phyloP scores from a whole-genome alignment of 2,329 filamentous ascomycete genomes.

The Paecilomyces sp. region DNA sequence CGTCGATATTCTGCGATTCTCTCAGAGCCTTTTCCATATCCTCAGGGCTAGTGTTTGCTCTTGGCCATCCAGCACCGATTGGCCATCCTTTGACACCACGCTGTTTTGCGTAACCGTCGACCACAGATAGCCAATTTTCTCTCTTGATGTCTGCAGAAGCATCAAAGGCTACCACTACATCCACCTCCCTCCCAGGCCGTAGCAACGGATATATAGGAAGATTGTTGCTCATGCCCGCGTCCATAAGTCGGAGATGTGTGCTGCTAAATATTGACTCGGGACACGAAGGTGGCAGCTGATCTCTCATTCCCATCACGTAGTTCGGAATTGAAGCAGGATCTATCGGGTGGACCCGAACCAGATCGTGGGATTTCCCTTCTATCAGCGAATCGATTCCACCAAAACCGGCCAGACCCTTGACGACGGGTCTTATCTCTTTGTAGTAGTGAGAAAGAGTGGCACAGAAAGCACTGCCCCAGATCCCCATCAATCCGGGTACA shows the following conservation, averaged over 20 bases:
- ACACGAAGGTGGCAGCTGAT: slow-evolving; percentile 65
- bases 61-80: slow-evolving; percentile 88
- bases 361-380: slow-evolving; percentile 70
- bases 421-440: slow-evolving; percentile 77
- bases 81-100: slow-evolving; percentile 93
- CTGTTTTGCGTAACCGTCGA: slow-evolving; percentile 86
- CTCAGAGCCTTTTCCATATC: slow-evolving; percentile 60
- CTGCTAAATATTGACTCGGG: slow-evolving; percentile 66
- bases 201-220: slow-evolving; percentile 91
- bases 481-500: slow-evolving; percentile 76
- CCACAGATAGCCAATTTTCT: slow-evolving; percentile 91
- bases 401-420: slow-evolving; percentile 69
- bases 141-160: slow-evolving; percentile 87
- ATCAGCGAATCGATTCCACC: slow-evolving; percentile 73
- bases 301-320: slow-evolving; percentile 74
- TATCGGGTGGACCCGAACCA: slow-evolving; percentile 90
- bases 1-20: slow-evolving; percentile 55
- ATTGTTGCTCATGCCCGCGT: slow-evolving; percentile 98
- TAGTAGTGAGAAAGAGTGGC: slow-evolving; percentile 96
- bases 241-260: slow-evolving; percentile 78
- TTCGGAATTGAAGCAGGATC: slow-evolving; percentile 89
- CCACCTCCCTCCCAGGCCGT: slow-evolving; percentile 78
- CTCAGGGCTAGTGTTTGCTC: slow-evolving; percentile 49
- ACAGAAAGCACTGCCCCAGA: slow-evolving; percentile 97
- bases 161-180: slow-evolving; percentile 88